Conservation (phyloP, 495 filamentous ascomycete species). For the Penicillium arizonense region DNA sequence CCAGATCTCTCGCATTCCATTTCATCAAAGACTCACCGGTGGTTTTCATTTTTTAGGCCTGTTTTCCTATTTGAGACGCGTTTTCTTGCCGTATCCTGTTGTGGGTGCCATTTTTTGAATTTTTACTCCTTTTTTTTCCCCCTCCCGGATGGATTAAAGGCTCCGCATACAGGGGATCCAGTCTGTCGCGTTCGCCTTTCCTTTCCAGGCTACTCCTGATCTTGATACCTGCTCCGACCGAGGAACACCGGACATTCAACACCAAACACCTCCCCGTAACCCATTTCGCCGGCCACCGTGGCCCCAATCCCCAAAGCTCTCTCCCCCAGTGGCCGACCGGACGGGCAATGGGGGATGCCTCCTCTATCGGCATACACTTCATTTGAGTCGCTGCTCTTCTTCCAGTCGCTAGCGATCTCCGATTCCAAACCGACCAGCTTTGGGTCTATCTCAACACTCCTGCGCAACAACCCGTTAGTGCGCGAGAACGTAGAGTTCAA, state of each 20-base stretch:
- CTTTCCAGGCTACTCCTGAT: not conserved
- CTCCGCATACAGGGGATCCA: constrained; percentile 4
- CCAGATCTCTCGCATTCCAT: not conserved
- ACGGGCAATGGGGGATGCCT: constrained; percentile 53
- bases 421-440: constrained; percentile 67
- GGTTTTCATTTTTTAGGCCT: not conserved
- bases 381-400: constrained; percentile 85
- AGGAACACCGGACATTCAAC: constrained; percentile 9
- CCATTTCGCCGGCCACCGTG: constrained; percentile 31
- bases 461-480: constrained; percentile 69
- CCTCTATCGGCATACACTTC: constrained; percentile 69
- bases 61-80: not conserved
- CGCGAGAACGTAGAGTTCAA: constrained; percentile 67
- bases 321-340: constrained; percentile 41
- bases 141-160: constrained; percentile 5
- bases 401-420: constrained; percentile 73
- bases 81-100: not conserved
- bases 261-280: constrained; percentile 12
- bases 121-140: constrained; percentile 5
- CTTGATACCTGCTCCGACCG: constrained; percentile 1
- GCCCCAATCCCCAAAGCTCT: constrained; percentile 40
- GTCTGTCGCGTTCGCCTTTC: constrained; percentile 5
- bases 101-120: constrained; percentile 1
- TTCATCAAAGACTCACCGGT: constrained; percentile 1
- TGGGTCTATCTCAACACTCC: constrained; percentile 64